These are phyloP conservation scores for Acephala macrosclerotiorum DNA, from an alignment of 2,329 filamentous ascomycete genomes.

Conservation along the genomic window DNA sequence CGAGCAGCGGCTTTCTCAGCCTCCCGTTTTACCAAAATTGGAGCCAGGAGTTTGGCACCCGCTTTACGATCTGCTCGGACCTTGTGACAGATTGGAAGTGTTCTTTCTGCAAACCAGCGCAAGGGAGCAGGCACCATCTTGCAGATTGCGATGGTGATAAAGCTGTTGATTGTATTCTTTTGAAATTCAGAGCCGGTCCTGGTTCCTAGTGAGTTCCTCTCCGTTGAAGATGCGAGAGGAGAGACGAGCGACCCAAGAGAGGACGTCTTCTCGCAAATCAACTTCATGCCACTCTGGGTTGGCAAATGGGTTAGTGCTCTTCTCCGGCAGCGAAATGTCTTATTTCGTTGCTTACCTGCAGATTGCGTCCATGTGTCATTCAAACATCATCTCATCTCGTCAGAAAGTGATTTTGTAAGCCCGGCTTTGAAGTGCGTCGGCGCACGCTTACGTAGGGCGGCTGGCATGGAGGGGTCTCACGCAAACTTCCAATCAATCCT, in stretches of 20 bases:
- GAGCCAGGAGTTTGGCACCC: background rate
- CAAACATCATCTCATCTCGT: background rate
- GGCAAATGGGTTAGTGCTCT: too few relatives aligned
- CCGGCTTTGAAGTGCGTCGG: background rate
- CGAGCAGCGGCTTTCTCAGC: background rate
- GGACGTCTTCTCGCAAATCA: constrained; percentile 1
- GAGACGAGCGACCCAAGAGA: background rate
- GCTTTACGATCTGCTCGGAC: background rate
- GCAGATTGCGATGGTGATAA: background rate
- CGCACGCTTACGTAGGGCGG: background rate
- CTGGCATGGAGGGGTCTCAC: background rate
- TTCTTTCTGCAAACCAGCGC: background rate
- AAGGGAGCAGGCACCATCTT: background rate
- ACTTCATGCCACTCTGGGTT: background rate
- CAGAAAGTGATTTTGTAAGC: background rate
- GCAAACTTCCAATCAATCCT: constrained; percentile 1
- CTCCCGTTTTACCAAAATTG: background rate
- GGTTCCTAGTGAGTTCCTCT: background rate
- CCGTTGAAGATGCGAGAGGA: constrained; percentile 11
- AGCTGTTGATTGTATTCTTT: constrained; percentile 10
- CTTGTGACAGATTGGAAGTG: background rate
- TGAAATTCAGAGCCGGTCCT: constrained; percentile 8
- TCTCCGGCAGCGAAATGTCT: too few relatives aligned
- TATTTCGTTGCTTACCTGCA: background rate
- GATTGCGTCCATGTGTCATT: background rate